These are phyloP conservation scores for Neocucurbitaria cava DNA, from an alignment of 2,329 filamentous ascomycete species.

Conservation along the genomic window DNA sequence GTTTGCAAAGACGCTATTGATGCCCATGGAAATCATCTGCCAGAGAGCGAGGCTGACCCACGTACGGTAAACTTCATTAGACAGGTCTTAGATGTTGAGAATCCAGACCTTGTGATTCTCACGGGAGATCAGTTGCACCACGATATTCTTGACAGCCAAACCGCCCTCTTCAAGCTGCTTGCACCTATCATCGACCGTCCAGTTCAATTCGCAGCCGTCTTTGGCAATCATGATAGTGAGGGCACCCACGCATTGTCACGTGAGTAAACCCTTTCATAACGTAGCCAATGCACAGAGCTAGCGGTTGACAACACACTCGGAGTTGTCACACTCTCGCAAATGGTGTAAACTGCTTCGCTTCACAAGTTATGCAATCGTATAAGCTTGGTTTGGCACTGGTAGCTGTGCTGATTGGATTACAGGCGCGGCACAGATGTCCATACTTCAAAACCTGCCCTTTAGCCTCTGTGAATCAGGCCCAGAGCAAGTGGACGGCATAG, in stretches of 20 bases:
- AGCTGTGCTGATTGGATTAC: slow-evolving; percentile 11
- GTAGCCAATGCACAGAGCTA: slow-evolving; percentile 1
- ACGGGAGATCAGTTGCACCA: slow-evolving; percentile 76
- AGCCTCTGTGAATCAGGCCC: slow-evolving; percentile 84
- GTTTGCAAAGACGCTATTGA: slow-evolving; percentile 82
- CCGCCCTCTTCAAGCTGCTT: slow-evolving; percentile 16
- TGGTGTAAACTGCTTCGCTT: neutral
- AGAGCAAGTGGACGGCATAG: slow-evolving; percentile 82
- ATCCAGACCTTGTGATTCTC: slow-evolving; percentile 66
- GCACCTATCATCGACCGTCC: slow-evolving; percentile 59
- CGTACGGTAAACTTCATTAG: slow-evolving; percentile 81
- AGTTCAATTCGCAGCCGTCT: slow-evolving; percentile 69
- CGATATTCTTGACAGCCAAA: slow-evolving; percentile 57
- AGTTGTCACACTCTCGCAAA: neutral
- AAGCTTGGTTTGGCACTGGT: no score
- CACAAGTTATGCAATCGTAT: neutral
- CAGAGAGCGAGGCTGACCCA: slow-evolving; percentile 87
- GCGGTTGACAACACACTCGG: neutral
- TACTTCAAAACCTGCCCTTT: slow-evolving; percentile 67
- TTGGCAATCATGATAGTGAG: slow-evolving; percentile 70
- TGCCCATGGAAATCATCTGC: slow-evolving; percentile 66
- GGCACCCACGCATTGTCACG: slow-evolving; percentile 48
- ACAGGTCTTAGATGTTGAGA: slow-evolving; percentile 62
- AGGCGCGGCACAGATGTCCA: slow-evolving; percentile 26
- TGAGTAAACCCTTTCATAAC: slow-evolving; percentile 12